Evolutionary conservation across 805 yeast species (phyloP).

Genomic region (Barnettozyma wickerhamii): DNA sequence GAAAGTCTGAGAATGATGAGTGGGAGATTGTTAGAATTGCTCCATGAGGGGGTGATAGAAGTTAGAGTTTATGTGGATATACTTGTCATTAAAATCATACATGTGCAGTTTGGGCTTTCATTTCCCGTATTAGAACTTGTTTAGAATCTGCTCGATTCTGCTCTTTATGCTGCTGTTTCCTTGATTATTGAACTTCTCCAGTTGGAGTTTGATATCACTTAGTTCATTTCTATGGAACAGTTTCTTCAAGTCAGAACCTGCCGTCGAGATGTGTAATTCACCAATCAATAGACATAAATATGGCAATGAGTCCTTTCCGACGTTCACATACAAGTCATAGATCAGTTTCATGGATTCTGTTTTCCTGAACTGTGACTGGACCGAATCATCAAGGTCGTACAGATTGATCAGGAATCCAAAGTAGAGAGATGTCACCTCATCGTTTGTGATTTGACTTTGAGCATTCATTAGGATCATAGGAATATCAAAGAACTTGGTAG

Average conservation of each 20-base stretch:
- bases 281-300: constrained; percentile 21
- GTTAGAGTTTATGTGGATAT: background rate
- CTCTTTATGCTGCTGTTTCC: constrained; percentile 9
- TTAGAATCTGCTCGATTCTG: constrained; percentile 16
- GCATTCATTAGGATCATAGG: background rate
- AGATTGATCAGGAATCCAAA: constrained; percentile 23
- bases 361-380: background rate
- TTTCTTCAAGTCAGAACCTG: background rate
- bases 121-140: background rate
- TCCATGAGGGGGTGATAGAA: constrained; percentile 38
- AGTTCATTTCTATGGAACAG: constrained; percentile 17
- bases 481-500: background rate
- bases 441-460: background rate
- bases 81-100: no score
- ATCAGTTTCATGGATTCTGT: constrained; percentile 1
- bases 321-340: constrained; percentile 9
- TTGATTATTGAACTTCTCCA: constrained; percentile 16
- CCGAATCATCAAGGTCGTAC: constrained; percentile 12
- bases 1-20: constrained; percentile 44
- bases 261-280: constrained; percentile 2
- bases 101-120: background rate
- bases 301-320: constrained; percentile 5
- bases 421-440: constrained; percentile 16
- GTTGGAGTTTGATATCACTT: constrained; percentile 9
- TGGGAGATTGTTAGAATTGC: constrained; percentile 73